Evolutionary conservation across 2,329 filamentous ascomycete genomes (phyloP).

Genomic region (Penicillium concentricum): DNA sequence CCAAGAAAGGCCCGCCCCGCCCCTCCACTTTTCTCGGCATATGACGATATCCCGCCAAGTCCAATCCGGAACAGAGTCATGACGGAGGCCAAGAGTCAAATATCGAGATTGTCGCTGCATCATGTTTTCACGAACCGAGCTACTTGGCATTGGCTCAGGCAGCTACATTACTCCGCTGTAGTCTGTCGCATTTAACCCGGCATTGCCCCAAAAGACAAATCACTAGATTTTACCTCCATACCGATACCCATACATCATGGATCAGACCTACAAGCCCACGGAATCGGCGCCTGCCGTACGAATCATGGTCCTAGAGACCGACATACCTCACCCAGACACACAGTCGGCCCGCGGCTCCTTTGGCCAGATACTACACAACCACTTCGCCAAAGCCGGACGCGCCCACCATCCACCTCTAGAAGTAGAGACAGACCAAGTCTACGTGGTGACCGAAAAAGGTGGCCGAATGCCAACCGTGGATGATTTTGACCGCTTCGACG

Average conservation of each 20-base stretch:
- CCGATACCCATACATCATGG: conserved; percentile 4
- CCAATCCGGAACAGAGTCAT: neutral
- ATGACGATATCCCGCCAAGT: no score
- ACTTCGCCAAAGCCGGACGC: conserved; percentile 53
- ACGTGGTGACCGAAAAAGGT: conserved; percentile 52
- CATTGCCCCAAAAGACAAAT: neutral
- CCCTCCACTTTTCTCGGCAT: no score
- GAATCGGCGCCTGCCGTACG: conserved; percentile 29
- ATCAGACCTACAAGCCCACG: conserved; percentile 16
- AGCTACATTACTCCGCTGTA: neutral
- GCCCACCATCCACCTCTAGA: conserved; percentile 55
- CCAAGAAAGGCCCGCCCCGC: no score
- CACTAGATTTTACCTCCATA: neutral
- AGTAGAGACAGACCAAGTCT: conserved; percentile 56
- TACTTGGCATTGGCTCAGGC: neutral
- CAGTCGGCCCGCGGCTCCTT: conserved; percentile 53
- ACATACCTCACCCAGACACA: conserved; percentile 55
- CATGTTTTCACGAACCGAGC: neutral
- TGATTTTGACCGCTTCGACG: conserved; percentile 48
- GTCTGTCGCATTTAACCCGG: neutral
- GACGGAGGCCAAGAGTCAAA: neutral
- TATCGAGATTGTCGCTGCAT: neutral
- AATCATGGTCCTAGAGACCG: conserved; percentile 60
- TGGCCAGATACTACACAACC: conserved; percentile 53
- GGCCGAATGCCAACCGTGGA: conserved; percentile 49